phyloP scores from a whole-genome alignment of 495 filamentous ascomycete species.

The Penicillium canariense region DNA sequence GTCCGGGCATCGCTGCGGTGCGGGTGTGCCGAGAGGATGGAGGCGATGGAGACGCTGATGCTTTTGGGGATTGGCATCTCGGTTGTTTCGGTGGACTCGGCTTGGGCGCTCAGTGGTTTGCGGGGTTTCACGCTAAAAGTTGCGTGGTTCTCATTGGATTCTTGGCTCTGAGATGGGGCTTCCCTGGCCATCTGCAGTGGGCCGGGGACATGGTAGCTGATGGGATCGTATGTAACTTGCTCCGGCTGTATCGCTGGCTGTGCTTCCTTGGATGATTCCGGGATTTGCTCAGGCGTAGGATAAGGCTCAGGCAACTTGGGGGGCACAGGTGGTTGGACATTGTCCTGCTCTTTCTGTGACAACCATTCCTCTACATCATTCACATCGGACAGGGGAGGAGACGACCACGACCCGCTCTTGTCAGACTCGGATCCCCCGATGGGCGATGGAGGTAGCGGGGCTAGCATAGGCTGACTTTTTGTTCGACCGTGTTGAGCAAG shows the following conservation, averaged over 20 bases:
- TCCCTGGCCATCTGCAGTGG: too few species aligned
- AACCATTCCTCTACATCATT: neutral
- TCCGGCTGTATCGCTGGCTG: too few species aligned
- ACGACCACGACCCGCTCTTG: neutral
- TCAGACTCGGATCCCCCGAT: constrained; percentile 10
- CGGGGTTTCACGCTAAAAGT: too few species aligned
- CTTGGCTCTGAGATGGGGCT: too few species aligned
- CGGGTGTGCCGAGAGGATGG: constrained; percentile 21
- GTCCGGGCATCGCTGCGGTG: constrained; percentile 23
- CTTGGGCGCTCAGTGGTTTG: too few species aligned
- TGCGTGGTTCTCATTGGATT: too few species aligned
- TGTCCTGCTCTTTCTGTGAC: neutral
- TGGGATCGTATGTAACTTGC: too few species aligned
- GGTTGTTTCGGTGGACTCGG: neutral
- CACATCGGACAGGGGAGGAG: neutral
- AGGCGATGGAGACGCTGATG: constrained; percentile 9
- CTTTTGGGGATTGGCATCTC: constrained; percentile 4
- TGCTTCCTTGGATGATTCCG: too few species aligned
- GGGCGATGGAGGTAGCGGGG: constrained; percentile 10
- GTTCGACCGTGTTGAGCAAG: constrained; percentile 8
- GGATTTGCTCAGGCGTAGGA: neutral
- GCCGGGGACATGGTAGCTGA: too few species aligned
- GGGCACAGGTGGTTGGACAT: neutral
- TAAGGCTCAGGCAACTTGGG: neutral
- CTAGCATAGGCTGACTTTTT: constrained; percentile 17